Percentiles rank a stretch among this genome's conserved stretches.
phyloP scores from a whole-genome alignment of 83 land plant species.

The Larix sibirica region DNA sequence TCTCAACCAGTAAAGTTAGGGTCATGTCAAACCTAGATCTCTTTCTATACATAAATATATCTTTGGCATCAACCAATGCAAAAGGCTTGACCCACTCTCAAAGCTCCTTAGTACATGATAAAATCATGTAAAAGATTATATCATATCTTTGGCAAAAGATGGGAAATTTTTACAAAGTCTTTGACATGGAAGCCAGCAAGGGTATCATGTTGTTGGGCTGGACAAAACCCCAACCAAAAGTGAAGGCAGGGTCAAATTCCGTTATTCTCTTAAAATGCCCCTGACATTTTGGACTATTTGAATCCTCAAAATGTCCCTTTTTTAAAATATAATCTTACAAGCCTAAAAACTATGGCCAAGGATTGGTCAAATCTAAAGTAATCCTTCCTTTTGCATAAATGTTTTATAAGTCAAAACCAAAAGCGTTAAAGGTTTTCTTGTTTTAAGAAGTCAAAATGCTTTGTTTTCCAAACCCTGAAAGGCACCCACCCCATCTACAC shows the following conservation, averaged over 20 bases:
- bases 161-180: no score
- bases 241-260: no score
- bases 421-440: not conserved
- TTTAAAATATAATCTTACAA: not conserved
- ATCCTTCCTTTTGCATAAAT: no score
- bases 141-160: no score
- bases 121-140: no score
- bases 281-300: slow-evolving; percentile 1
- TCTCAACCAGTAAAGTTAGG: not conserved
- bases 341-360: not conserved
- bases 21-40: no score
- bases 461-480: not conserved
- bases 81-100: not conserved
- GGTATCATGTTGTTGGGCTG: no score
- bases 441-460: not conserved
- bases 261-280: not conserved
- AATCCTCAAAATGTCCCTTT: not conserved
- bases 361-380: not conserved
- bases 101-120: no score
- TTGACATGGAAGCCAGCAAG: no score
- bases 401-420: no score
- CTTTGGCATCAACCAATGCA: not conserved
- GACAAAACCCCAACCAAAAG: no score
- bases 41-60: not conserved
- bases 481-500: not conserved